Evolutionary conservation across 805 yeast genomes (phyloP), one percentile per base, ranked within the genome.

Genomic region (Kuraishia piskuri): DNA sequence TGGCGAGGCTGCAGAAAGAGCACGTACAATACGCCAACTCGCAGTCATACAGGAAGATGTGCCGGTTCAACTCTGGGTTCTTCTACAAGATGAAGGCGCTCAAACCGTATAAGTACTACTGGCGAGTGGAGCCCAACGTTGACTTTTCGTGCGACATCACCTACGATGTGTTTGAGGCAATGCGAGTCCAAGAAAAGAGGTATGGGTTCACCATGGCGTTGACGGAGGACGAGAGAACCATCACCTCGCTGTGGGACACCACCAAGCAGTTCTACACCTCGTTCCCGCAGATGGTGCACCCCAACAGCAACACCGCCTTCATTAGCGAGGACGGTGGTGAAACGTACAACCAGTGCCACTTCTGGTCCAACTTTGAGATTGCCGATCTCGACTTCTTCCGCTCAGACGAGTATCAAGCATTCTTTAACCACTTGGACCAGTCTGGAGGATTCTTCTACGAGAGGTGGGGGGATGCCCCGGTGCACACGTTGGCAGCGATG

Each of bases 401-500:
- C 58, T 59, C 74, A n/a, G 73, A 76, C 49, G 79, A 77, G 22
- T 84, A 84, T 65, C 59, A 63, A 23, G 68, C 69, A 54, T 84
- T 75, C 65, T 84, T 84, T 61, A 74, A 81, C 44, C 61, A 69
- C 56, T 71, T 84, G 55, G 90, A 84, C 65, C 60, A 71, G 51
- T 73, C 80, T 2, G 88, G 88, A 22, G 86, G 86, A 47, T 84
- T 84, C 68, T 84, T 82, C 67, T 84, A 84, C 67, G 88, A 84
- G 66, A 73, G 90, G 66, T 84, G 90, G 90, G 90, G 90, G 25
- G 90, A 84, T 67, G 90, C 90, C 0, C 89, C 89, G 2, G 76
- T 84, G 48, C 90, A 84, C 65, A 77, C 88, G 2, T 70, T 84
- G 56, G 90, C 84, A 3, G 84, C 77, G 2, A 71, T 83, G 1